Base-by-base conservation (phyloP, 768 basidiomycete species). In the Lyophyllum shimeji region DNA sequence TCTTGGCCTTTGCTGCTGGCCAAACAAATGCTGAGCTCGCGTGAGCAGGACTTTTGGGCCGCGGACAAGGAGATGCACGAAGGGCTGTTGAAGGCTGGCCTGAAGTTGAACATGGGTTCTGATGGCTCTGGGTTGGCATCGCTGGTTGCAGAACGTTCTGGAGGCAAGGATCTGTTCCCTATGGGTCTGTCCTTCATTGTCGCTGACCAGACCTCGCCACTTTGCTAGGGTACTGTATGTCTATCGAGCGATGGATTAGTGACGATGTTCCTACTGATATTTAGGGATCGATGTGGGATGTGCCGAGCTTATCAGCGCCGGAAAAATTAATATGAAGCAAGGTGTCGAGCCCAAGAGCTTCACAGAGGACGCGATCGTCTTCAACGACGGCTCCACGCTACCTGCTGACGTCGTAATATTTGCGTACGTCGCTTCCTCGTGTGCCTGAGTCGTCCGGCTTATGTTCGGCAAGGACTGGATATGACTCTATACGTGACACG, bases 241-340 rank as follows among this genome's bases (percentile, higher is more conserved):
- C 21, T 13, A 3, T 20, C 25, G 18, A 40, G 6, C n/a, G 18
- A 40, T 4, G 15, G 43, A 2, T 23, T 12, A 12, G 23, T 21
- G 12, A 44, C 20, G 4, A 12, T 11, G 5, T 20, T 53, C 25
- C 17, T 34, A n/a, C 47, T 51, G 21, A 34, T 27, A 44, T 23
- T 6, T 29, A 72, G 71, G 69, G 69, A 37, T 73, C 20, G 80
- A 82, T 58, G 74, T 77, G 48, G 83, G 82, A 24, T 78, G 78
- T 42, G 76, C 77, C 29, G 73, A 82, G 61, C 69, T 79, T 53
- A 80, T 85, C 59, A 74, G 74, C 29, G 71, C 77, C 40, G 82
- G 83, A 6, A 77, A 82, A 62, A 79, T 85, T 67, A 80, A 81
- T 61, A 66, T 86, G 55, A 85, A 84, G 71, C 79, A 79, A 60